Percentiles rank a stretch among this genome's conserved stretches.
phyloP scores from a whole-genome alignment of 345 rosid species.

The Eucalyptus sp. region DNA sequence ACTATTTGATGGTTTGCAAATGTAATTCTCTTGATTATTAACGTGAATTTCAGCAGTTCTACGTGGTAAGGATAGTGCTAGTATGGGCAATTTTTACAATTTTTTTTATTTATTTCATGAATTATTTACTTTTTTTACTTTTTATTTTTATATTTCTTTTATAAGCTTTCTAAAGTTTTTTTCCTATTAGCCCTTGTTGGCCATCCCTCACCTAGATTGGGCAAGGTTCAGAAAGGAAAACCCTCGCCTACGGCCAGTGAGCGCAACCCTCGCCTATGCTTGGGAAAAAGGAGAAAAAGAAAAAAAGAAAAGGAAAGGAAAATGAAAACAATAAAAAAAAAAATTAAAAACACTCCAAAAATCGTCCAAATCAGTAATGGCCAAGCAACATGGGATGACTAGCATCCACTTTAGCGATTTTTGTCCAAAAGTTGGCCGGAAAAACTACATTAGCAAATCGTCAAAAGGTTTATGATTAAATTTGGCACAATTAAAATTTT shows the following conservation, averaged over 20 bases:
- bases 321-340: too few relatives aligned
- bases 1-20: background rate
- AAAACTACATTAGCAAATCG: too few relatives aligned
- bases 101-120: background rate
- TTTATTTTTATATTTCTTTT: background rate
- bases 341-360: background rate
- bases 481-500: too few relatives aligned
- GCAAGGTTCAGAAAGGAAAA: background rate
- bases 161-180: background rate
- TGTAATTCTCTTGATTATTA: background rate
- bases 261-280: fast-evolving
- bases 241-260: fast-evolving
- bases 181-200: background rate
- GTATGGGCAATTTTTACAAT: background rate
- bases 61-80: too few relatives aligned
- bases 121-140: background rate
- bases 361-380: background rate
- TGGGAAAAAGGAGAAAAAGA: background rate
- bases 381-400: too few relatives aligned
- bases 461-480: too few relatives aligned
- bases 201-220: background rate
- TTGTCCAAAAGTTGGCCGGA: too few relatives aligned
- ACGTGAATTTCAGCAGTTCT: fast-evolving
- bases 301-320: too few relatives aligned
- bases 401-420: too few relatives aligned